Evolutionary conservation across 2,329 filamentous ascomycete genomes (phyloP), one percentile per base, ranked within the genome.

Genomic region (Phaeosphaeriaceae sp.): DNA sequence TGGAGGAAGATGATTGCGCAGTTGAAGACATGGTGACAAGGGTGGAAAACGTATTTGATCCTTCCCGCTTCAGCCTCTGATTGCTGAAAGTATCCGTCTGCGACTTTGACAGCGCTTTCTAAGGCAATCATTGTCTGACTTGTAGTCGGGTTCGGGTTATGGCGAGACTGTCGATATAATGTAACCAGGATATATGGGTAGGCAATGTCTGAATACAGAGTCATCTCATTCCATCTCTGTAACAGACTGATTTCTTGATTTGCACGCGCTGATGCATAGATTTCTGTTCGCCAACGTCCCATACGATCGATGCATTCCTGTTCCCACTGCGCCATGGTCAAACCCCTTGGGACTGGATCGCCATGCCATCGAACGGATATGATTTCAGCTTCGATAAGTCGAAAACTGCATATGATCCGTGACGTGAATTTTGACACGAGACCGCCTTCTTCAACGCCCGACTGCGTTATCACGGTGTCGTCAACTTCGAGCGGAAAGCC

Each of bases 41-140:
- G 73, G 54, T 77, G 74, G 50, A 77, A 77, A 17, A 77, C 74
- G 52, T 77, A 77, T 67, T 76, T 77, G 58, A 76, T 76, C 51
- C 71, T 68, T 13, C 74, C 74, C 25, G 67, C 68, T 40, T 71
- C 70, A 42, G 70, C 68, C 45, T 76, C 72, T 33, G 67, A 67
- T 59, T 77, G 74, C 33, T 67, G 63, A 51, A 66, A 71, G 45
- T 76, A 77, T 9, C 70, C 71, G 13, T 71, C 67, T 3, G 74
- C 74, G n/a, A 76, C 70, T 33, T 69, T 62, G 25, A 76, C 70
- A 47, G 73, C 67, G 47, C 67, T 69, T 10, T 59, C 59, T 31
- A 76, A 59, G 21, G 73, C 74, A 19, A 60, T 58, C 58, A 76
- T 62, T 36, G 70, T 66, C 45, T 76, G 69, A 22, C 58, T 57